Conservation (phyloP, 2,329 filamentous ascomycete species). For the Xylariaceae sp. region DNA sequence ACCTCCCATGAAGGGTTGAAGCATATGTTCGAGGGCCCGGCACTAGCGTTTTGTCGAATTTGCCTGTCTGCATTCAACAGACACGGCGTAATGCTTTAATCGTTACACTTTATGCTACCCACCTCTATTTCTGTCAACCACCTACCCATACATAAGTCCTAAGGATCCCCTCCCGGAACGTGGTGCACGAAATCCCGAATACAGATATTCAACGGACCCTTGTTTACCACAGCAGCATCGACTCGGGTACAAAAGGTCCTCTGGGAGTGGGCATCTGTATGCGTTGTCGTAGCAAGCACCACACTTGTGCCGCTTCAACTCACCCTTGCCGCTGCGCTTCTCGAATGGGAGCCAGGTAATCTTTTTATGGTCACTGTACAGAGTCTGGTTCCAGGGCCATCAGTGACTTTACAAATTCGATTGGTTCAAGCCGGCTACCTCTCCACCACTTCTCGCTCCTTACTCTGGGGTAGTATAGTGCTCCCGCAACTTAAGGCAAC, state of each 20-base stretch:
- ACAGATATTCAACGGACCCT: conserved; percentile 15
- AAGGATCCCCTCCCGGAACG: conserved; percentile 11
- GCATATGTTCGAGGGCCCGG: conserved; percentile 2
- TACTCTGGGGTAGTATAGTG: conserved; percentile 17
- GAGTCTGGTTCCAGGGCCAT: conserved; percentile 20
- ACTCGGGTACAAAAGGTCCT: conserved; percentile 15
- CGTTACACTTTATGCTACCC: conserved; percentile 11
- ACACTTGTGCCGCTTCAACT: conserved; percentile 16
- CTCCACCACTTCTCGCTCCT: conserved; percentile 20
- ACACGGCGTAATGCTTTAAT: conserved; percentile 2
- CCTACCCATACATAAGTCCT: conserved; percentile 7
- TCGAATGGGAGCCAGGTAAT: conserved; percentile 21
- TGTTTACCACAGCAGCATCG: conserved; percentile 16
- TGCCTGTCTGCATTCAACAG: conserved; percentile 1
- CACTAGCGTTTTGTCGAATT: conserved; percentile 6
- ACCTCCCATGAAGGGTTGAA: conserved; percentile 5
- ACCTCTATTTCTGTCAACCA: no score
- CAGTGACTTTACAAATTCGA: conserved; percentile 18
- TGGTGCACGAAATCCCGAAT: conserved; percentile 16
- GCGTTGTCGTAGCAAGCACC: conserved; percentile 19
- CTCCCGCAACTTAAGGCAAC: conserved; percentile 17
- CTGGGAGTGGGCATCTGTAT: conserved; percentile 19
- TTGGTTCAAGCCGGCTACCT: conserved; percentile 22
- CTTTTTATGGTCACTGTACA: conserved; percentile 19
- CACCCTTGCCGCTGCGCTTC: conserved; percentile 18